These are phyloP conservation scores for Zea luxurians DNA, from an alignment of 176 grass and related monocot genomes.

Conservation along the genomic window DNA sequence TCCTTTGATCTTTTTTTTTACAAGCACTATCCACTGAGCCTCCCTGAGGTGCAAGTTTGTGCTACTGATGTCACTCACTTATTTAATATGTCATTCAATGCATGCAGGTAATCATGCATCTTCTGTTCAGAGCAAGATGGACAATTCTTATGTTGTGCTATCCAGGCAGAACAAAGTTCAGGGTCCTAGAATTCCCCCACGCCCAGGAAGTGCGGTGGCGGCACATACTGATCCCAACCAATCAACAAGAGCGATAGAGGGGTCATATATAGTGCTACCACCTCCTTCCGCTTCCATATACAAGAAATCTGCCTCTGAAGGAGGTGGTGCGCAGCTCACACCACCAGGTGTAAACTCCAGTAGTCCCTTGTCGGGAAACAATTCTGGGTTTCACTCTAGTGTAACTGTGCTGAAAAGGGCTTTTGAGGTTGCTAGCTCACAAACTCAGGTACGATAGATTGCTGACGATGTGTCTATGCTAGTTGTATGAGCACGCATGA, in stretches of 20 bases:
- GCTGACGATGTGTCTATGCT: conserved; percentile 8
- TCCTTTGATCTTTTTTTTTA: neutral
- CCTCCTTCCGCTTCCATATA: conserved; percentile 86
- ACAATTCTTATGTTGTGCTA: conserved; percentile 76
- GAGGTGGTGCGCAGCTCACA: conserved; percentile 42
- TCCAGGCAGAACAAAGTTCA: conserved; percentile 66
- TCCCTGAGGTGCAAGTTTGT: neutral
- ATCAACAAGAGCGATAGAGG: conserved; percentile 74
- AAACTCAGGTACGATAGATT: conserved; percentile 73
- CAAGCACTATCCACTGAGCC: neutral
- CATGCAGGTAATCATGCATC: conserved; percentile 71
- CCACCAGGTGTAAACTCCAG: conserved; percentile 38
- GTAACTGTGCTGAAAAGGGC: conserved; percentile 87
- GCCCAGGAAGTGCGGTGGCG: conserved; percentile 40
- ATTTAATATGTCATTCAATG: conserved; percentile 13
- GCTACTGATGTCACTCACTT: conserved; percentile 3
- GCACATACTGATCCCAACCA: conserved; percentile 52
- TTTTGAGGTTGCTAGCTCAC: conserved; percentile 89
- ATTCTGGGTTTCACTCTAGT: conserved; percentile 80
- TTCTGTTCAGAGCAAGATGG: conserved; percentile 77
- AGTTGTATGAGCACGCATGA: neutral
- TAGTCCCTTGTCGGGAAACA: conserved; percentile 52
- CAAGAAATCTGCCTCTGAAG: conserved; percentile 54
- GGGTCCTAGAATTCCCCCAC: conserved; percentile 61
- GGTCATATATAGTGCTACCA: conserved; percentile 91